phyloP scores from a whole-genome alignment of 2,329 filamentous ascomycete species.

The Sphaerulina musiva region DNA sequence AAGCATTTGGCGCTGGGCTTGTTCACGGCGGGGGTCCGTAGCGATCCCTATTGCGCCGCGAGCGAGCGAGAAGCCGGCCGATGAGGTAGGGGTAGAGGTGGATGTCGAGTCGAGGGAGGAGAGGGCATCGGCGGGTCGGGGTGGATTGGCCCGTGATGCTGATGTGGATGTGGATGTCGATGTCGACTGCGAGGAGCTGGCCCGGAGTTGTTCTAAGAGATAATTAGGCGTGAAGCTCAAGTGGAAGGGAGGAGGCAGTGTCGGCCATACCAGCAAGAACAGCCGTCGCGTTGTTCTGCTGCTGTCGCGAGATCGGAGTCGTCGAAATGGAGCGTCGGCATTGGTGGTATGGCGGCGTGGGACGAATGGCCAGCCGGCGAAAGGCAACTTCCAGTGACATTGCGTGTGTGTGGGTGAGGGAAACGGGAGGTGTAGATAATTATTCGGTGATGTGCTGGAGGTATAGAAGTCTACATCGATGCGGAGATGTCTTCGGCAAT shows the following conservation, averaged over 20 bases:
- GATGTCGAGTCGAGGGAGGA: not conserved
- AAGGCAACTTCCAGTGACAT: slow-evolving; percentile 31
- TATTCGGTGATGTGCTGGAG: not conserved
- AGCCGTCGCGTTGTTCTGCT: slow-evolving; percentile 24
- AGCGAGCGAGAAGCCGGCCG: not conserved
- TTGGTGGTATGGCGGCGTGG: slow-evolving; percentile 24
- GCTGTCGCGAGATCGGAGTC: slow-evolving; percentile 16
- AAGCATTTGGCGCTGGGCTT: slow-evolving; percentile 11
- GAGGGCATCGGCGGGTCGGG: not conserved
- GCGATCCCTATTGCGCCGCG: not conserved
- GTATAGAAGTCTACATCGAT: not conserved
- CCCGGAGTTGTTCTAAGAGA: not conserved
- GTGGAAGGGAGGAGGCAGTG: not conserved
- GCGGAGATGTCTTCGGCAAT: not conserved
- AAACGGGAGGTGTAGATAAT: not conserved
- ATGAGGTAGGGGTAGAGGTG: not conserved
- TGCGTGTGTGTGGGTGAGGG: not conserved
- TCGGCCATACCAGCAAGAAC: slow-evolving; percentile 22
- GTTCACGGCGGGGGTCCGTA: not conserved
- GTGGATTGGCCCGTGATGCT: not conserved
- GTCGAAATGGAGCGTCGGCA: slow-evolving; percentile 26
- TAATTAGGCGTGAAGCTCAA: not conserved
- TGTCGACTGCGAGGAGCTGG: not conserved
- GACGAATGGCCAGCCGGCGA: slow-evolving; percentile 23
- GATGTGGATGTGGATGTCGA: not conserved